Evolutionary conservation across 2,329 filamentous ascomycete species (phyloP), one percentile per base, ranked within the genome.

Genomic region (Verticillium klebahnii): DNA sequence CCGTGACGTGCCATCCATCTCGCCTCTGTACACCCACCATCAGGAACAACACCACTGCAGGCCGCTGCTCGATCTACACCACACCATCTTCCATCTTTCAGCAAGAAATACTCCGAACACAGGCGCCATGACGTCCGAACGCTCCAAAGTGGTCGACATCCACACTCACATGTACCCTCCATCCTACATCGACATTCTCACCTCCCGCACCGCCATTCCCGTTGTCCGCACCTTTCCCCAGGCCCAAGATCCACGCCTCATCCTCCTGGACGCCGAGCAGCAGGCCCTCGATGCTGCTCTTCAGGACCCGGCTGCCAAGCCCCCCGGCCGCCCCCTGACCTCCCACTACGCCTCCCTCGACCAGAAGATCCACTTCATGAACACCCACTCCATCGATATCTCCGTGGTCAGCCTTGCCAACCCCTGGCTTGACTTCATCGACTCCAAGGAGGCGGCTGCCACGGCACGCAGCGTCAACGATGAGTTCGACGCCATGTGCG

Each of bases 351-450:
- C 89, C 65, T 91, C 92, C 55, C 88, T 96, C 62, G 77, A 81
- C 17, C 83, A 91, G 68, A 97, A 97, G 71, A 82, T 97, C 15
- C 82, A 86, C 57, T 97, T 97, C 77, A 97, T 97, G 93, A 83
- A 92, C 73, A 85, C 82, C 17, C 93, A 97, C 76, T 79, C 79
- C 60, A 97, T 97, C 72, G 85, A 90, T 74, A 87, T 89, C 66
- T 95, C 91, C 1, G 90, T 97, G 58, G 87, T 97, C 65, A 95
- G 91, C 0, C 86, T 97, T 25, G 93, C 93, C 15, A 97, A 97
- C 71, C 93, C 93, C 0, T 97, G 93, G 93, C 83, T 97, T 2
- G 93, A 97, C 75, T 97, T 96, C 71, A 77, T 97, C 0, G 72
- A 80, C 11, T 71, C 85, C 0, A 73, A 78, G 4, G 84, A 89